Percentiles rank a stretch among this genome's conserved stretches.
Conservation (phyloP, 2,329 filamentous ascomycete genomes). For the Pseudomassariella vexata region DNA sequence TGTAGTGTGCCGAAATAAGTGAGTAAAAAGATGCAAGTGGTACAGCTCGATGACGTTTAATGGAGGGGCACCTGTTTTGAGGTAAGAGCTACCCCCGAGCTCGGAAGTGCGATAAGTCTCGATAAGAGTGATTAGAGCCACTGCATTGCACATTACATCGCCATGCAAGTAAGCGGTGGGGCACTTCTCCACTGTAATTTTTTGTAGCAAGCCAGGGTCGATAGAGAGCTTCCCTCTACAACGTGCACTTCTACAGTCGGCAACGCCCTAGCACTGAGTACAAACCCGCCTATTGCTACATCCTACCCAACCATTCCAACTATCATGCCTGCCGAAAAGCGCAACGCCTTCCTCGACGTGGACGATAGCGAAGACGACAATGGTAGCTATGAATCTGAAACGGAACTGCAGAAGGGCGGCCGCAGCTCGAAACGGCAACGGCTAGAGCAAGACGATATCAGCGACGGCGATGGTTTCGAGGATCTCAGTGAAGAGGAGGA, state of each 20-base stretch:
- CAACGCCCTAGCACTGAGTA: no score
- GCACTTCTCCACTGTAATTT: conserved; percentile 2
- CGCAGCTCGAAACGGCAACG: conserved; percentile 48
- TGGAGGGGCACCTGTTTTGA: conserved; percentile 2
- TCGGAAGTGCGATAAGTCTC: conserved; percentile 6
- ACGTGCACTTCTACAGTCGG: no score
- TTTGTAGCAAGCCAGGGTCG: no score
- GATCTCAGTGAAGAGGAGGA: conserved; percentile 22
- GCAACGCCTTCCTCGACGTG: conserved; percentile 65
- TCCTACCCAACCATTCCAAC: no score
- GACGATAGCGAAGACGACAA: conserved; percentile 54
- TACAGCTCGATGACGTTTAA: no score
- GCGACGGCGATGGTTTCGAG: conserved; percentile 22
- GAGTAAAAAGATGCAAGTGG: no score
- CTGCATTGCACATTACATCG: no score
- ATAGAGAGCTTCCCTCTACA: no score
- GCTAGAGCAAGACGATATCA: conserved; percentile 19
- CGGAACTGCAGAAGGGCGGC: conserved; percentile 60
- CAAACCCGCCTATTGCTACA: no score
- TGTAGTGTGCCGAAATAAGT: background rate
- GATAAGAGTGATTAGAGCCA: no score
- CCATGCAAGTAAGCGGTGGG: no score
- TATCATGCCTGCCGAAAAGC: conserved; percentile 61
- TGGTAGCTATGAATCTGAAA: conserved; percentile 61
- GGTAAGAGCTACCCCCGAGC: conserved; percentile 5